Conservation (phyloP, 805 yeast species). For the Hanseniaspora lachancei region DNA sequence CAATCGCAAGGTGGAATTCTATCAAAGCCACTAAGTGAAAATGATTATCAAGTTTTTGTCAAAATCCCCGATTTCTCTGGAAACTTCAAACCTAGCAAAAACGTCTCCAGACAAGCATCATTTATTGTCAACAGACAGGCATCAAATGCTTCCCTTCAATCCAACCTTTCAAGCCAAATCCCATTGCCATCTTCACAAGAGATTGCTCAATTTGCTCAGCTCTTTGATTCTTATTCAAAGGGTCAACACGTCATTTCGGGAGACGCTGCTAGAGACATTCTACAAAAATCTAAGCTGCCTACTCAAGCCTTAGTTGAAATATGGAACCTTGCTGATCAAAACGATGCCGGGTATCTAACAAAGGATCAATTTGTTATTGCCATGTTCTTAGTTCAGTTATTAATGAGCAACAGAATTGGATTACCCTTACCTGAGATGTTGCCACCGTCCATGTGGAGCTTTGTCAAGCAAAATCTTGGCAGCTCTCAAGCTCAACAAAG, state of each 20-base stretch:
- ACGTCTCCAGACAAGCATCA: constrained; percentile 20
- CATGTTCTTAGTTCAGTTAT: constrained; percentile 76
- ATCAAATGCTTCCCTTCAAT: constrained; percentile 12
- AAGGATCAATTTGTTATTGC: constrained; percentile 76
- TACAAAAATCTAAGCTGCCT: constrained; percentile 77
- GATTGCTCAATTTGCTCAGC: constrained; percentile 48
- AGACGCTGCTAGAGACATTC: constrained; percentile 68
- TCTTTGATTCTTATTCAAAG: constrained; percentile 51
- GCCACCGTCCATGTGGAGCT: constrained; percentile 33
- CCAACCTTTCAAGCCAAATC: constrained; percentile 18
- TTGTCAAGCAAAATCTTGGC: constrained; percentile 19
- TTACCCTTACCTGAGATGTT: constrained; percentile 38
- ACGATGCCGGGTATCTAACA: constrained; percentile 56
- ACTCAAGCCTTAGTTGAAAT: constrained; percentile 66
- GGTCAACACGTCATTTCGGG: constrained; percentile 53
- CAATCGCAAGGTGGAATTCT: constrained; percentile 41
- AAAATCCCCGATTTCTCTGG: constrained; percentile 36
- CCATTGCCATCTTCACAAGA: constrained; percentile 48
- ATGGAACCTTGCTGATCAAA: constrained; percentile 78
- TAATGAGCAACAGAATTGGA: constrained; percentile 46
- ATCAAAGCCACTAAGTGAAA: constrained; percentile 38
- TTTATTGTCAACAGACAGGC: constrained; percentile 13
- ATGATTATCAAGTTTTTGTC: constrained; percentile 24
- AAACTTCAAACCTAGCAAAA: constrained; percentile 49
- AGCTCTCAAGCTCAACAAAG: constrained; percentile 15